Percentiles rank a stretch among this genome's conserved stretches.
These are phyloP conservation scores for Somion occarium DNA, from an alignment of 1,284 basidiomycete genomes.

Conservation along the genomic window DNA sequence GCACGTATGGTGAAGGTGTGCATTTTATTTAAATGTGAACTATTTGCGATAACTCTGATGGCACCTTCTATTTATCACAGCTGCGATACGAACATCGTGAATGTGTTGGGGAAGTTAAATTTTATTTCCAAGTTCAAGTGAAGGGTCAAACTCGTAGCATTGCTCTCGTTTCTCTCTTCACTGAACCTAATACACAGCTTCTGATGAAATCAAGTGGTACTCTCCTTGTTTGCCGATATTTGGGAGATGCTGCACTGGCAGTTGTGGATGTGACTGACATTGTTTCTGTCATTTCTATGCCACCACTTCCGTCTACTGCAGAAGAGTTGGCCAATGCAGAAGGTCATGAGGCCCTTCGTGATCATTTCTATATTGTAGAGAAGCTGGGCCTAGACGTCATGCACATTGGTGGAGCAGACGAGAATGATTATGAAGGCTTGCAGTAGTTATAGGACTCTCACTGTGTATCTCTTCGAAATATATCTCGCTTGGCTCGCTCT, in stretches of 20 bases:
- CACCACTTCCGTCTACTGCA: slow-evolving; percentile 8
- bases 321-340: not conserved
- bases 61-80: too few species aligned
- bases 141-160: slow-evolving; percentile 1
- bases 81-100: too few species aligned
- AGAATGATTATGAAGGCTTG: not conserved
- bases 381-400: not conserved
- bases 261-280: slow-evolving; percentile 19
- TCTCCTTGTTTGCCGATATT: slow-evolving; percentile 18
- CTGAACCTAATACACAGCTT: slow-evolving; percentile 14
- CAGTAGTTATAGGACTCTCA: too few species aligned
- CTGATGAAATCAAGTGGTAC: slow-evolving; percentile 17
- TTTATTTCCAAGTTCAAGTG: slow-evolving; percentile 16
- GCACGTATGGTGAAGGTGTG: slow-evolving; percentile 24
- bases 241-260: slow-evolving; percentile 10
- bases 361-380: slow-evolving; percentile 1
- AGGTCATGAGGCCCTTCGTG: not conserved
- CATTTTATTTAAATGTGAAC: slow-evolving; percentile 2
- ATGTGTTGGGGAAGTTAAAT: too few species aligned
- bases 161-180: slow-evolving; percentile 20
- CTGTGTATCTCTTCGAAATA: too few species aligned
- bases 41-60: too few species aligned
- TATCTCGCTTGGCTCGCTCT: too few species aligned
- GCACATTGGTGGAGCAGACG: not conserved
- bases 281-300: slow-evolving; percentile 26